Evolutionary conservation across 192 early-diverging fungal species (phyloP), one percentile per base, ranked within the genome.

Genomic region (Pecoramyces ruminantium): DNA sequence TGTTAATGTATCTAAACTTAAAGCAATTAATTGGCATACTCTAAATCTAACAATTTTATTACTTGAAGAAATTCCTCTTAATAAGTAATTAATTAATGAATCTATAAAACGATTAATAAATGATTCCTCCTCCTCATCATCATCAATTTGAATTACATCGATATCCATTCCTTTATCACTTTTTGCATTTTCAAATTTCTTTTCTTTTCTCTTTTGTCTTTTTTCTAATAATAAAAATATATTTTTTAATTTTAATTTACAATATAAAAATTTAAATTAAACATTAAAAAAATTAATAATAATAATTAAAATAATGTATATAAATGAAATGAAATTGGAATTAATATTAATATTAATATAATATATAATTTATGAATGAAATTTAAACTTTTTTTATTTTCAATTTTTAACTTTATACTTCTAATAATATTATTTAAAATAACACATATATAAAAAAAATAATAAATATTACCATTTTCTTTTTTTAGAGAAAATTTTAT

Each of bases 1-100:
- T 21, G 92, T 91, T 77, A 95, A 82, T 29, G 88, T 90, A 83
- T 90, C 92, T 29, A 94, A 87, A 58, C 92, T 89, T 83, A 92
- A 86, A 8, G 92, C 92, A 34, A 95, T 89, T 9, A 95, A 84
- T 85, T 95, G 92, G 82, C 93, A 94, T 79, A 90, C 90, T 11
- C 95, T 89, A 80, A 90, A 82, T 16, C 95, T 91, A 4, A 95
- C 92, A 15, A 85, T 86, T 83, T 93, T 93, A 81, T 95, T 93
- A 81, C 92, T 94, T 28, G 93, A 93, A n/a, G 87, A 88, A 81
- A 94, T 89, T 11, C 95, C 95, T 81, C 88, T 91, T 78, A 94
- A 82, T 29, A 94, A 78, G 81, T 94, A 89, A 79, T 83, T 84
- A 83, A 95, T 87, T 29, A 96, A 83, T 34, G 86, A 86, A 83